Conservation (phyloP, 306 rosid genomes). For the Dryas drummondii region DNA sequence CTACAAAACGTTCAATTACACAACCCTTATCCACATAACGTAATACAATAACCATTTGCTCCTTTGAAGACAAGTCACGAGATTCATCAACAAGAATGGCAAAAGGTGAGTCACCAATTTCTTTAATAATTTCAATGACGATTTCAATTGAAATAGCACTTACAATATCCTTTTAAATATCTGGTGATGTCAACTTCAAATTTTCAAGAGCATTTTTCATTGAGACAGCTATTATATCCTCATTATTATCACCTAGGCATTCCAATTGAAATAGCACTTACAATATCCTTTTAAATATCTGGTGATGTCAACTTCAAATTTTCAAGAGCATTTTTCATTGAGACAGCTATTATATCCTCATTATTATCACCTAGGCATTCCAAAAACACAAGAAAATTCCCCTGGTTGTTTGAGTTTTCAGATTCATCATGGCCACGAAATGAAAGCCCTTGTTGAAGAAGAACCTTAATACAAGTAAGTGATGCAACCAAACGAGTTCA, state of each 20-base stretch:
- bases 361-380: background rate
- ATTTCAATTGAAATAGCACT: background rate
- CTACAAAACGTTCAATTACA: background rate
- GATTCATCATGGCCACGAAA: background rate
- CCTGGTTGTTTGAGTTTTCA: background rate
- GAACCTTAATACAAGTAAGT: too few species aligned
- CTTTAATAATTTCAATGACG: background rate
- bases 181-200: background rate
- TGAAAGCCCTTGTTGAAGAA: background rate
- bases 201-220: background rate
- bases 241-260: background rate
- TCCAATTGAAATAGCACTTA: background rate
- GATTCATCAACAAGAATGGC: background rate
- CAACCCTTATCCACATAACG: background rate
- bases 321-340: background rate
- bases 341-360: background rate
- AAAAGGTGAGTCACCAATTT: background rate
- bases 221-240: background rate
- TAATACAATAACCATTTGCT: background rate
- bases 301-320: background rate
- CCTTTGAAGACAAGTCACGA: background rate
- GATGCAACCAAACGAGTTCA: background rate
- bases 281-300: background rate
- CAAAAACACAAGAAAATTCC: background rate
- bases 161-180: background rate